Percentiles rank a stretch among this genome's conserved stretches.
phyloP scores from a whole-genome alignment of 1,284 basidiomycete species.

The Sutorius eximius region DNA sequence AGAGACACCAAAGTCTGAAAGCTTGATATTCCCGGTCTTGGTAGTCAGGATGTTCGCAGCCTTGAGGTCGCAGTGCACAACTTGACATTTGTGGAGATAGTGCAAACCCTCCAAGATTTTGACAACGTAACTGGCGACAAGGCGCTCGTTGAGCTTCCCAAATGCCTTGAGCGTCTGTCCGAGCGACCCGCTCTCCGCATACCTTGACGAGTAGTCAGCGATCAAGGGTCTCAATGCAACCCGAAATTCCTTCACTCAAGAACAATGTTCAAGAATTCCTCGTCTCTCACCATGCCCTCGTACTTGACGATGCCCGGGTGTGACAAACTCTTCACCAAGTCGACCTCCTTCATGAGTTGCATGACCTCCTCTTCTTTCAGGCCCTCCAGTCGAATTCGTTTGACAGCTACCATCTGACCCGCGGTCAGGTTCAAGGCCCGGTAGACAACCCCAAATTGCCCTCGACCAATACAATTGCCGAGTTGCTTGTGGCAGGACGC shows the following conservation, averaged over 20 bases:
- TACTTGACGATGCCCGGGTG: constrained; percentile 97
- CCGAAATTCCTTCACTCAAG: constrained; percentile 71
- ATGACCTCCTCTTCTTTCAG: constrained; percentile 83
- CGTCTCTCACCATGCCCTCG: constrained; percentile 90
- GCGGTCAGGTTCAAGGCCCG: constrained; percentile 89
- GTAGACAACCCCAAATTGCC: constrained; percentile 96
- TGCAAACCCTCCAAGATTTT: constrained; percentile 92
- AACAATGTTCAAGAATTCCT: constrained; percentile 85
- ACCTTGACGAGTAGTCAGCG: constrained; percentile 48
- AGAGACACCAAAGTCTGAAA: constrained; percentile 98
- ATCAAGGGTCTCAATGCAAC: constrained; percentile 15
- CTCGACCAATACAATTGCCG: constrained; percentile 93
- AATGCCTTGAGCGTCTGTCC: constrained; percentile 90
- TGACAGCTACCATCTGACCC: constrained; percentile 94
- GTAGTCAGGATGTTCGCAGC: constrained; percentile 98
- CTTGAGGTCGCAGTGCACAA: constrained; percentile 93
- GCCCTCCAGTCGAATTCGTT: constrained; percentile 85
- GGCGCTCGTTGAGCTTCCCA: constrained; percentile 85
- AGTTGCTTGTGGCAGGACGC: constrained; percentile 65
- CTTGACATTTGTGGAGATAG: constrained; percentile 82
- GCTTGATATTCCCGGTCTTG: constrained; percentile 95
- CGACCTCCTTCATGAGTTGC: constrained; percentile 89
- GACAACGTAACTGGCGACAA: constrained; percentile 88
- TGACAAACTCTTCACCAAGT: constrained; percentile 81
- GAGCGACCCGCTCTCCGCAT: constrained; percentile 91